Base-by-base conservation (phyloP, 192 early-diverging fungal genomes). In the Phlyctochytrium bullatum region DNA sequence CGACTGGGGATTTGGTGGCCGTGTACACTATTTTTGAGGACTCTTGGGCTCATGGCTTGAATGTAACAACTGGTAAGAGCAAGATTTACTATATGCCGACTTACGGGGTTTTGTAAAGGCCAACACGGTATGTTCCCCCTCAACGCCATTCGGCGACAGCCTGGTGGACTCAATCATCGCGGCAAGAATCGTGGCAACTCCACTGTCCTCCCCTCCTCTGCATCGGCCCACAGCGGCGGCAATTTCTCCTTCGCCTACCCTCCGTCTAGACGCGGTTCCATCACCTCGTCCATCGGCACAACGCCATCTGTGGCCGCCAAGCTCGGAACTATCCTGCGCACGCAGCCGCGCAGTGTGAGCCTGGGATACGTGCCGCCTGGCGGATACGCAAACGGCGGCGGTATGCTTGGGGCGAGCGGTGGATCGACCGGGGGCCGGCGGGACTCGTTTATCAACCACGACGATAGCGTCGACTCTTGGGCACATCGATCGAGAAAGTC, bases 11-110 rank as follows among this genome's bases (percentile, higher is more conserved):
- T 47, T 47, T 47, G 40, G 6, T 47, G 40, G 20, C 10, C 40
- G 40, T 47, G 40, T 47, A 47, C 40, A 47, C 40, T 6, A 47
- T 47, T 47, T 47, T 47, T 47, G 40, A 47, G 40, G 40, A 47
- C 20, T 14, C 10, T 20, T 47, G 40, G 40, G 40, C 40, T 47
- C 20, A 47, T 47, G 40, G 40, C 10, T 47, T 47, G 40, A 47
- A 47, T 47, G 40, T 47, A 20, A 47, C 40, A 6, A 47, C 40
- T 6, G 40, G 40, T 47, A 14, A 47, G 40, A n/a, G 6, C 40
- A 47, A 14, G 40, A 14, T 47, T 47, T 47, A 14, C 40, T 47
- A 47, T 20, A 14, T 47, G 40, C 6, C 20, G 40, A 20, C 40
- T 47, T 14, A 47, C 40, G 10, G 40, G 20, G 10, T 14, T 20